These are phyloP conservation scores for Moesziomyces sp. DNA, from an alignment of 1,284 basidiomycete genomes.

Conservation along the genomic window DNA sequence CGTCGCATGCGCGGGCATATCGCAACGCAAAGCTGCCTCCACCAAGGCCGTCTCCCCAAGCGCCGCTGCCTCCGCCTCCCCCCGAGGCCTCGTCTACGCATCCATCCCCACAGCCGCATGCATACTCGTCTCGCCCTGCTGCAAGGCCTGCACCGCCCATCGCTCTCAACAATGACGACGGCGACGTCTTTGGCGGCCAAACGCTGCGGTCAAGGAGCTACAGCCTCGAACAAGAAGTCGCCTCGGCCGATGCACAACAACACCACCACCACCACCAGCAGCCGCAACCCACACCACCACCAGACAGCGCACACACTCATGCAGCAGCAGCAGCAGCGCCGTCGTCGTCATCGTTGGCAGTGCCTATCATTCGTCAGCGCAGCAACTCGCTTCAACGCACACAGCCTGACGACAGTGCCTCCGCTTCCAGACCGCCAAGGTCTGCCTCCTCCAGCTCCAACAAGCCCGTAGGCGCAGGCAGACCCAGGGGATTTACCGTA, in stretches of 20 bases:
- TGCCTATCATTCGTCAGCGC: conserved; percentile 33
- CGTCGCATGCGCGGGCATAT: conserved; percentile 11
- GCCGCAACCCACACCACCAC: not conserved
- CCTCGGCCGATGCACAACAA: conserved; percentile 15
- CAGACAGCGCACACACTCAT: not conserved
- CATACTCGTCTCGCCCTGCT: not conserved
- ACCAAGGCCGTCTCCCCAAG: conserved; percentile 38
- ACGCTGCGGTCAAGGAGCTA: conserved; percentile 22
- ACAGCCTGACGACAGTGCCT: conserved; percentile 9
- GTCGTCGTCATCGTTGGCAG: conserved; percentile 3
- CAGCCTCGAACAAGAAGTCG: conserved; percentile 30
- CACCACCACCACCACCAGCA: conserved; percentile 1
- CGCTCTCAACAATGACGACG: conserved; percentile 5
- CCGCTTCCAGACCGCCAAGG: conserved; percentile 4
- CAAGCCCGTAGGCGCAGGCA: conserved; percentile 19
- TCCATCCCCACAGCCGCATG: not conserved
- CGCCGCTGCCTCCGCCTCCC: conserved; percentile 46
- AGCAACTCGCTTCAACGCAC: conserved; percentile 33
- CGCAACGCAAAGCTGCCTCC: conserved; percentile 37
- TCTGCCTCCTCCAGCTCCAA: conserved; percentile 7
- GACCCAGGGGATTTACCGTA: conserved; percentile 57
- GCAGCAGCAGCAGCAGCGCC: conserved; percentile 5
- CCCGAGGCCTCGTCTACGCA: conserved; percentile 18
- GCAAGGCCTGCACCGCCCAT: not conserved
- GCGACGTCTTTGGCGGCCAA: conserved; percentile 9